Evolutionary conservation across 495 filamentous ascomycete genomes (phyloP).

Genomic region (Aspergillus sclerotiicarbonarius): DNA sequence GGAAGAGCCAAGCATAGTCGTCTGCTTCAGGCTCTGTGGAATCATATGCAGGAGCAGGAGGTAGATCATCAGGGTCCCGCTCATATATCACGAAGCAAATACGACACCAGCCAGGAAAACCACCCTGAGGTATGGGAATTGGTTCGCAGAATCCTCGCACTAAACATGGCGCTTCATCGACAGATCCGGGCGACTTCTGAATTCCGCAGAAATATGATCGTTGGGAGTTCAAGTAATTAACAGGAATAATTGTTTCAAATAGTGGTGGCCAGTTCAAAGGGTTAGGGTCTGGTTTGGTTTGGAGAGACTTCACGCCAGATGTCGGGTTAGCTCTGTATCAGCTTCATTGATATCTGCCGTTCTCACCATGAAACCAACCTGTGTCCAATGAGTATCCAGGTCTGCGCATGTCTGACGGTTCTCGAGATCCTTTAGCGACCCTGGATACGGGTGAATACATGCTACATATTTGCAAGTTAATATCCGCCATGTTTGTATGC

Average conservation of each 20-base stretch:
- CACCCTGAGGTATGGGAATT: conserved; percentile 24
- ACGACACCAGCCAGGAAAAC: conserved; percentile 39
- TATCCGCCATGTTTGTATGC: not conserved
- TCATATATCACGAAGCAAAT: conserved; percentile 42
- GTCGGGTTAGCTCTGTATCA: not conserved
- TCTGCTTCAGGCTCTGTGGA: conserved; percentile 11
- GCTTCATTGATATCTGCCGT: not conserved
- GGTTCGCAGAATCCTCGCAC: conserved; percentile 34
- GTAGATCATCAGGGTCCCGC: not conserved
- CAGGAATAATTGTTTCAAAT: conserved; percentile 24
- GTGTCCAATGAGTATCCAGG: conserved; percentile 18
- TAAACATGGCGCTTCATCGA: conserved; percentile 7
- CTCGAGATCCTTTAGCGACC: conserved; percentile 7
- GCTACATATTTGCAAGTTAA: conserved; percentile 21
- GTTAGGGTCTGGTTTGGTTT: conserved; percentile 16
- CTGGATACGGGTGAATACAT: conserved; percentile 32
- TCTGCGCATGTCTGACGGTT: conserved; percentile 33
- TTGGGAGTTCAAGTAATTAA: not conserved
- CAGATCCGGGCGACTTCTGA: conserved; percentile 15
- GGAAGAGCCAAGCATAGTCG: not conserved
- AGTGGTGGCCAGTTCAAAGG: conserved; percentile 26
- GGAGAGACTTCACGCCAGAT: conserved; percentile 20
- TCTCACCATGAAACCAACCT: conserved; percentile 27
- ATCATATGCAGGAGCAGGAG: not conserved
- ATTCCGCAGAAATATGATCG: conserved; percentile 28